Conservation (phyloP, 73 alveolate species). For the Paramecium pentaurelia region DNA sequence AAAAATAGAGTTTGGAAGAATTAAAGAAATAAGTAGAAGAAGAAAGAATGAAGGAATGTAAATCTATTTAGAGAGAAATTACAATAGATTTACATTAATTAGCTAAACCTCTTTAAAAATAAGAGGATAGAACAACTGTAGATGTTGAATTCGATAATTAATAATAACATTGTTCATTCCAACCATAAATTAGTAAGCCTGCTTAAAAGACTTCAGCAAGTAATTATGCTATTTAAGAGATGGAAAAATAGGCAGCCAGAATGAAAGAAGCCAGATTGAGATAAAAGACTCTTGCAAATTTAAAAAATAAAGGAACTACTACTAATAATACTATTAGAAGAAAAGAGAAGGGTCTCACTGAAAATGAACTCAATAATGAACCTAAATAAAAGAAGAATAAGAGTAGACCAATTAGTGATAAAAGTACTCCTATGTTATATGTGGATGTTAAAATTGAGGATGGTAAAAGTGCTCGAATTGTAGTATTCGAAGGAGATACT, state of each 20-base stretch:
- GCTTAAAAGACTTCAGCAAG: not conserved
- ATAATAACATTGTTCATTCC: slow-evolving; percentile 10
- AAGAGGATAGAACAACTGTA: slow-evolving; percentile 12
- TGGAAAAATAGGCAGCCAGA: not conserved
- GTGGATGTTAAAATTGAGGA: slow-evolving; percentile 95
- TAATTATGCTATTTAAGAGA: not conserved
- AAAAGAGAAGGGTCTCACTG: not conserved
- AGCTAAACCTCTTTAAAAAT: slow-evolving; percentile 32
- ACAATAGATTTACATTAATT: not conserved
- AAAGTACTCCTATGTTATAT: slow-evolving; percentile 76
- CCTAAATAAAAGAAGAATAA: slow-evolving; percentile 66
- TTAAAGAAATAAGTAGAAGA: not conserved
- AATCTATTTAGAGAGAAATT: not conserved
- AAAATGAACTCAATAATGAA: not conserved
- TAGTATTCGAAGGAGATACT: slow-evolving; percentile 91
- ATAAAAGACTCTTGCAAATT: not conserved
- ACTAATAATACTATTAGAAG: slow-evolving; percentile 33
- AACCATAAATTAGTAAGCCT: slow-evolving; percentile 2
- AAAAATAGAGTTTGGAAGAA: not conserved
- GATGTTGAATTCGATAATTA: slow-evolving; percentile 23
- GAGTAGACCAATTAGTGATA: slow-evolving; percentile 43
- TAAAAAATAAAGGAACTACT: slow-evolving; percentile 19
- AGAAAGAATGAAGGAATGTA: slow-evolving; percentile 42
- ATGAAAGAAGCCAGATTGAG: slow-evolving; percentile 43
- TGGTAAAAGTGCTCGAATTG: slow-evolving; percentile 84